phyloP scores from a whole-genome alignment of 2,329 filamentous ascomycete genomes.

The Ophiocordyceps sinensis region DNA sequence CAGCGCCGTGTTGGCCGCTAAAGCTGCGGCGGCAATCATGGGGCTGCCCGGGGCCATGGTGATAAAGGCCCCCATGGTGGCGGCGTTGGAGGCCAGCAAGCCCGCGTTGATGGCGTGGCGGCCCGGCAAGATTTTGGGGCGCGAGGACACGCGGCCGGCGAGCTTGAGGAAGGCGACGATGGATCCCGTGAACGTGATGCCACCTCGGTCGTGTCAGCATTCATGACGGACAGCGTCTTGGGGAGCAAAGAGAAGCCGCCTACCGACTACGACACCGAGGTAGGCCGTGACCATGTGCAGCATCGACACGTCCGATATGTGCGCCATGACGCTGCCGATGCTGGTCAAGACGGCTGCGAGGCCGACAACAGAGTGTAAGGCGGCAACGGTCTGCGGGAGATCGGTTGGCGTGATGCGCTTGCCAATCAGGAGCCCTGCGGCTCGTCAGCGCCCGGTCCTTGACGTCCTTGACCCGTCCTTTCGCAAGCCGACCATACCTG shows the following conservation, averaged over 20 bases:
- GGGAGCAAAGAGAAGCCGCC: not conserved
- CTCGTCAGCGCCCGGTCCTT: slow-evolving; percentile 1
- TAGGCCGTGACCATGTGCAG: slow-evolving; percentile 79
- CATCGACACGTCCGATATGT: slow-evolving; percentile 55
- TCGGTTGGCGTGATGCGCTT: slow-evolving; percentile 79
- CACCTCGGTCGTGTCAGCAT: slow-evolving; percentile 25
- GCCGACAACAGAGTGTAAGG: slow-evolving; percentile 79
- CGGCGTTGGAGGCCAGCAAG: slow-evolving; percentile 61
- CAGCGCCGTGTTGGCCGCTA: slow-evolving; percentile 61
- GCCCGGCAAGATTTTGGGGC: slow-evolving; percentile 57
- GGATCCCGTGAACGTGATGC: slow-evolving; percentile 82
- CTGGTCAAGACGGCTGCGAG: slow-evolving; percentile 79
- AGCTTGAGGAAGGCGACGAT: slow-evolving; percentile 84
- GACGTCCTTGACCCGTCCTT: not conserved
- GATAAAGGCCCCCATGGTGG: slow-evolving; percentile 72
- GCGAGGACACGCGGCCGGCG: slow-evolving; percentile 67
- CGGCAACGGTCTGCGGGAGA: slow-evolving; percentile 78
- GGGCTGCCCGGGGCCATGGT: slow-evolving; percentile 71
- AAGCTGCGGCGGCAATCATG: slow-evolving; percentile 60
- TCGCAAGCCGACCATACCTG: slow-evolving; percentile 22
- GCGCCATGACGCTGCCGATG: slow-evolving; percentile 70
- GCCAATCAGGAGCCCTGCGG: slow-evolving; percentile 55
- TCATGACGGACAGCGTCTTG: not conserved
- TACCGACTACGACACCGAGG: slow-evolving; percentile 68
- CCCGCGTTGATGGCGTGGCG: slow-evolving; percentile 62